Conservation (phyloP, 805 yeast genomes). For the Pichia cephalocereana region DNA sequence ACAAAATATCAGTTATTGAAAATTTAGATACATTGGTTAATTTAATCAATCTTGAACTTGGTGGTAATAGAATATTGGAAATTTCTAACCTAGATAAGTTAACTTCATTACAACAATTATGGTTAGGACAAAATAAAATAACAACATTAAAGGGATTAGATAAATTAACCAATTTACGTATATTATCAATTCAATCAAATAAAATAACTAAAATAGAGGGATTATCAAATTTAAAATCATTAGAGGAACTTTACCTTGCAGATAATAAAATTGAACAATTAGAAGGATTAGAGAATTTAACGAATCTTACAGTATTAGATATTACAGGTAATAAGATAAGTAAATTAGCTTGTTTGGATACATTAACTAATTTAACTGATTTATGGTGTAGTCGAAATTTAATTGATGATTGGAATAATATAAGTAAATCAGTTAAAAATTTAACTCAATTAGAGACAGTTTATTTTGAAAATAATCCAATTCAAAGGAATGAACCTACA, state of each 20-base stretch:
- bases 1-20: slow-evolving; percentile 66
- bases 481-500: slow-evolving; percentile 64
- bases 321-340: slow-evolving; percentile 66
- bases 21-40: slow-evolving; percentile 48
- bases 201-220: slow-evolving; percentile 73
- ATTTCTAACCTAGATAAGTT: slow-evolving; percentile 53
- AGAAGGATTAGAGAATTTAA: slow-evolving; percentile 68
- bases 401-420: slow-evolving; percentile 57
- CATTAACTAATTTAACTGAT: slow-evolving; percentile 69
- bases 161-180: slow-evolving; percentile 50
- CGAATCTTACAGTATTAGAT: slow-evolving; percentile 65
- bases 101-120: slow-evolving; percentile 57
- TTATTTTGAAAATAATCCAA: slow-evolving; percentile 88
- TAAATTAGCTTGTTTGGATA: slow-evolving; percentile 54
- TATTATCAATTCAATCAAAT: slow-evolving; percentile 85
- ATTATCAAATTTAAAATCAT: slow-evolving; percentile 54
- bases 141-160: slow-evolving; percentile 52
- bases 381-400: slow-evolving; percentile 86
- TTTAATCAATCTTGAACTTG: slow-evolving; percentile 71
- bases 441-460: slow-evolving; percentile 72
- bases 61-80: slow-evolving; percentile 68
- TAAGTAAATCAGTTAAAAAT: slow-evolving; percentile 54
- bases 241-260: slow-evolving; percentile 83
- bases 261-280: slow-evolving; percentile 70
- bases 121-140: slow-evolving; percentile 89